Base-by-base conservation (phyloP, 2,329 filamentous ascomycete genomes). In the Pseudocercospora fijiensis region DNA sequence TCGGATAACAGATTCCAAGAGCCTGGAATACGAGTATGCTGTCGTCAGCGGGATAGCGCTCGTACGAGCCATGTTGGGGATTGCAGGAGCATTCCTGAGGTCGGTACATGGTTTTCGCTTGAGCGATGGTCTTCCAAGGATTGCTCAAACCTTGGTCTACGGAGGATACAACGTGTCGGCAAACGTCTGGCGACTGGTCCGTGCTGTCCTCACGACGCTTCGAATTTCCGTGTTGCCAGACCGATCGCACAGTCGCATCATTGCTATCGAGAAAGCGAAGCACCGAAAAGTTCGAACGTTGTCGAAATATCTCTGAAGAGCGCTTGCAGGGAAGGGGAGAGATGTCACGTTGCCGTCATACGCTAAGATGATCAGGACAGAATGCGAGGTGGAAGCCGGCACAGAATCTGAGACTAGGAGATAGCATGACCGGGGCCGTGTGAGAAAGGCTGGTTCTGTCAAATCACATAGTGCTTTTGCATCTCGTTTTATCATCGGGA, bases 321-420 rank as follows among this genome's bases (percentile, higher is more conserved):
- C 22, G 28, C 37, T 41, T 43, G n/a, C 28, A 41, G n/a, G 28
- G 28, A 43, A 26, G 10, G 22, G 20, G 55, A 9, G 20, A 57
- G 28, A 41, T 57, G 30, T 57, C 55, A 57, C 24, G 13, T 20
- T 43, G 37, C 30, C 55, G 55, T 57, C 55, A 57, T 57, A 24
- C 37, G 20, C 28, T 52, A 26, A 3, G 16, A 27, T 22, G 16
- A 52, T 52, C 16, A 27, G 10, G 49, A 52, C 16, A 52, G 49
- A 37, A 37, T 16, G 49, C 49, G 49, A 52, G 24, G 20, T 52
- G 49, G 49, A 52, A 16, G 49, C 49, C 49, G 24, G 22, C 49
- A 47, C 43, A 24, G 20, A 20, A 52, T 52, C 49, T 52, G 49
- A 52, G 24, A 52, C 49, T 52, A 53, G 26, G 49, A 53, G 26